Conservation (phyloP, 2,329 filamentous ascomycete species). For the Penicillium psychrosexuale region DNA sequence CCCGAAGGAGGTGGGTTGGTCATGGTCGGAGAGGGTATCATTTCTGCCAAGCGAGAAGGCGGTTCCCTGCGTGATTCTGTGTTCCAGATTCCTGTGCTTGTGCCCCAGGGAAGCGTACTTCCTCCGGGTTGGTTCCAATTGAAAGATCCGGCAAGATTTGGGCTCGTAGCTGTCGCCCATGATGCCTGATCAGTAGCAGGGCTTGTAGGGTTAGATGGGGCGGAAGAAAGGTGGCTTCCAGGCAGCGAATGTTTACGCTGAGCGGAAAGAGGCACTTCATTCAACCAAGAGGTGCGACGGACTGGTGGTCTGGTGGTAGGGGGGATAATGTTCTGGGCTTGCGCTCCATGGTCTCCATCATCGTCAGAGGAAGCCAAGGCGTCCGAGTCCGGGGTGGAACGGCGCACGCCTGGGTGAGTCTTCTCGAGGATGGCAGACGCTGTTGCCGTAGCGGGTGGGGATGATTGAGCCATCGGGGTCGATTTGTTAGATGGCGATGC, state of each 20-base stretch:
- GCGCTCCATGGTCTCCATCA: conserved; percentile 67
- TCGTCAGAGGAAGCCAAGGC: conserved; percentile 92
- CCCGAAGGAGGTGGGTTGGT: conserved; percentile 49
- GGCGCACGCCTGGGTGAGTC: conserved; percentile 64
- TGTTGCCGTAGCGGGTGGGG: conserved; percentile 53
- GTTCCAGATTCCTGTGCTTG: conserved; percentile 78
- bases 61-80: conserved; percentile 70
- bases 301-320: conserved; percentile 57
- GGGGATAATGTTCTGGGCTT: conserved; percentile 49
- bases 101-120: conserved; percentile 65
- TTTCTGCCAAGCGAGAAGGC: conserved; percentile 69
- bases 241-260: conserved; percentile 74
- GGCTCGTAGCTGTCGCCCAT: conserved; percentile 41
- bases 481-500: conserved; percentile 32
- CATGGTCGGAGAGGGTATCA: conserved; percentile 71
- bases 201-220: conserved; percentile 75
- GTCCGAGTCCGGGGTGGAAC: conserved; percentile 90
- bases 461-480: conserved; percentile 30
- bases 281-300: conserved; percentile 79
- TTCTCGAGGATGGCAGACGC: conserved; percentile 71
- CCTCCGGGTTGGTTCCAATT: conserved; percentile 47
- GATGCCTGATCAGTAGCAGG: conserved; percentile 63
- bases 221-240: conserved; percentile 72
- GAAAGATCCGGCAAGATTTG: conserved; percentile 39
- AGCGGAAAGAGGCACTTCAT: conserved; percentile 68